Evolutionary conservation across 1,284 basidiomycete species (phyloP).

Genomic region (Ceratobasidium sp.): DNA sequence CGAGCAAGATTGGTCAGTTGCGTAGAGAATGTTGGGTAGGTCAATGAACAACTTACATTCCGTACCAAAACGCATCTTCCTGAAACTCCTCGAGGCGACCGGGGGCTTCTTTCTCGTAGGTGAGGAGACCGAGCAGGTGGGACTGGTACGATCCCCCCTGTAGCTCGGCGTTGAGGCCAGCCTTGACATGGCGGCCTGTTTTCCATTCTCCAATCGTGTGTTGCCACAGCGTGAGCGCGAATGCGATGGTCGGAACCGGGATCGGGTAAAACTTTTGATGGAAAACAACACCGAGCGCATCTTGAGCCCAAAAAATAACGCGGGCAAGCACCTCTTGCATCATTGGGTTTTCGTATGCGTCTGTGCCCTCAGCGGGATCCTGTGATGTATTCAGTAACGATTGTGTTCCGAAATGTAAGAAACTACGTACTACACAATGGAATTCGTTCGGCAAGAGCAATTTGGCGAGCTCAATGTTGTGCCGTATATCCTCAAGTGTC

Average conservation of each 20-base stretch:
- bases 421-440: neutral
- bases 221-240: constrained; percentile 13
- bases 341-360: constrained; percentile 2
- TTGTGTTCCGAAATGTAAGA: neutral
- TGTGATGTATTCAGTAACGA: neutral
- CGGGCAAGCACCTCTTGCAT: neutral
- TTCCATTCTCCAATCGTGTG: constrained; percentile 24
- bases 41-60: neutral
- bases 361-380: neutral
- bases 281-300: constrained; percentile 1
- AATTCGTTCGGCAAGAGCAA: neutral
- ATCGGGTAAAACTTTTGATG: neutral
- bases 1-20: neutral
- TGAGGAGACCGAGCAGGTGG: constrained; percentile 2
- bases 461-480: neutral
- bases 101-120: neutral
- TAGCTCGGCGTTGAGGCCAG: neutral
- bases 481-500: neutral
- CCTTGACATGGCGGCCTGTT: neutral
- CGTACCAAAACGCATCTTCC: neutral
- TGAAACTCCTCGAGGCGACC: neutral
- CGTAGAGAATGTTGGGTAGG: neutral
- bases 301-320: neutral
- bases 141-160: constrained; percentile 4
- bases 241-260: constrained; percentile 13